Base-by-base conservation (phyloP, 257 asterid genomes). In the Rubia yunnanensis region DNA sequence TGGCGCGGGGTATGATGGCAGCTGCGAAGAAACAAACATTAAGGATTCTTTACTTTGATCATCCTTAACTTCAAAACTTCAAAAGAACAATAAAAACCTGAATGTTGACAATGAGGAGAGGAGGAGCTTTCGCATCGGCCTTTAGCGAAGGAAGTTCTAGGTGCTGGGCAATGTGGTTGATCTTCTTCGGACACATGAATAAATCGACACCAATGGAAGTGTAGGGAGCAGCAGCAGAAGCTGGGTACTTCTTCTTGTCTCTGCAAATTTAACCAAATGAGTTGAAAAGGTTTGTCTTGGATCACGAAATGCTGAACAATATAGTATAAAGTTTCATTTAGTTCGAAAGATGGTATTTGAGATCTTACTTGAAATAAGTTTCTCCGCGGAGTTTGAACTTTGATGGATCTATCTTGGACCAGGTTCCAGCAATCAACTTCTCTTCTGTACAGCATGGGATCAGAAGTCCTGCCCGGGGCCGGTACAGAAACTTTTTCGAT, bases 171-270 rank as follows among this genome's bases (percentile, higher is more conserved):
- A 94, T 90, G 83, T 94, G 98, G 77, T 74, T 81, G 65, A 94
- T 79, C 89, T 90, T 94, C 73, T 79, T 82, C 27, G 81, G 72
- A 55, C 87, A 77, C 38, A 86, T 73, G 79, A 88, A 94, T 69
- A 94, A 64, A 77, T 94, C 99, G 30, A 86, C 95, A n/a, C 99
- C 99, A 44, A 94, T 78, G 18, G 99, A 96, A 60, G 73, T 76
- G 81, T 94, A 94, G 27, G 99, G 95, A 70, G 87, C 66, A 55
- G 18, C 68, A 66, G 83, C 79, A 17, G 91, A 90, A 30, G 98
- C 98, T 50, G 92, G 84, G 78, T 46, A 46, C 78, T 94, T 90
- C 92, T 88, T 94, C 89, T 88, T 94, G 68, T 94, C 99, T 73
- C 99, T 94, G 91, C 78, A 80, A 73, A 54, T 69, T 32, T 53